Conservation (phyloP, 768 basidiomycete genomes). For the Pulveroboletus sp. region DNA sequence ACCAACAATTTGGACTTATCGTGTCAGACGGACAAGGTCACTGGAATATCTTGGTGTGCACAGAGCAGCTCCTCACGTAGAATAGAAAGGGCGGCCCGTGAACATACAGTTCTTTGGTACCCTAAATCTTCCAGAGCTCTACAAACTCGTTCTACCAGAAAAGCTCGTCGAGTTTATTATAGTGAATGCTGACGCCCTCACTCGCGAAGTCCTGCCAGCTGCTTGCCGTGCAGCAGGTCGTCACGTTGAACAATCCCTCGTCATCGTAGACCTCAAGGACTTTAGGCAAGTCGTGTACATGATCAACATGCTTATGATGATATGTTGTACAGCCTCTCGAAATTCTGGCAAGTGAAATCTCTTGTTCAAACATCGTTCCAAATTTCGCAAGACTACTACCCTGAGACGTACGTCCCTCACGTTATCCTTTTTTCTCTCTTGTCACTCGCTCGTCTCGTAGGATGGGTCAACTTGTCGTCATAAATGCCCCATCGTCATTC, state of each 20-base stretch:
- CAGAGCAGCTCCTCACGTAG: not conserved
- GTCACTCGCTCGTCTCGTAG: slow-evolving; percentile 31
- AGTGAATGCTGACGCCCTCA: slow-evolving; percentile 60
- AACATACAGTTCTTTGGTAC: slow-evolving; percentile 63
- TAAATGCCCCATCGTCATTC: slow-evolving; percentile 72
- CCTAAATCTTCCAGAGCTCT: slow-evolving; percentile 53
- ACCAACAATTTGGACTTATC: not conserved
- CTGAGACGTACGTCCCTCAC: slow-evolving; percentile 56
- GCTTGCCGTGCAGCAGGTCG: slow-evolving; percentile 52
- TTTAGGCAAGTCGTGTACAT: slow-evolving; percentile 47
- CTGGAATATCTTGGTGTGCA: not conserved
- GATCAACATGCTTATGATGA: not conserved
- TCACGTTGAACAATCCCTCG: slow-evolving; percentile 47
- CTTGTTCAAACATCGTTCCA: slow-evolving; percentile 62
- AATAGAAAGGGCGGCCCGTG: slow-evolving; percentile 64
- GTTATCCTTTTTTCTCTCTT: not conserved
- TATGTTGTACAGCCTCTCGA: slow-evolving; percentile 41
- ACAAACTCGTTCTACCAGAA: slow-evolving; percentile 54
- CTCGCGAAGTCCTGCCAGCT: slow-evolving; percentile 64
- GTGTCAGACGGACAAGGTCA: slow-evolving; percentile 62
- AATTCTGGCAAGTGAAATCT: slow-evolving; percentile 75
- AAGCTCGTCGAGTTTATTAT: slow-evolving; percentile 59
- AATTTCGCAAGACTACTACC: slow-evolving; percentile 74
- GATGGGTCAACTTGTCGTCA: slow-evolving; percentile 66
- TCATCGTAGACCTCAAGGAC: slow-evolving; percentile 66